These are phyloP conservation scores for Trypanosoma congolense DNA, from an alignment of 208 protist species.

Conservation along the genomic window DNA sequence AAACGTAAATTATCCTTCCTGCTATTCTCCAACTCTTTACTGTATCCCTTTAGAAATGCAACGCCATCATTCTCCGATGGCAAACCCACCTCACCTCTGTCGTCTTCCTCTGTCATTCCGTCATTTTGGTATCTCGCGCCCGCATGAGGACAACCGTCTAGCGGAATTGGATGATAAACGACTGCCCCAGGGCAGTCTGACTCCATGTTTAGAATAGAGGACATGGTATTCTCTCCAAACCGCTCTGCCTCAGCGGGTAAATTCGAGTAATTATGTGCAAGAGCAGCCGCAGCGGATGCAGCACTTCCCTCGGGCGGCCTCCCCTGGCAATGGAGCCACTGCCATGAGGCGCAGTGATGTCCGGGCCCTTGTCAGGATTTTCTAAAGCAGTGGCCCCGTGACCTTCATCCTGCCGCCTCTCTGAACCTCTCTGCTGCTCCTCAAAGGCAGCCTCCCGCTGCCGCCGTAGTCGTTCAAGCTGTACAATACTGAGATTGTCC, in stretches of 20 bases:
- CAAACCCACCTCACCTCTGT: slow-evolving; percentile 25
- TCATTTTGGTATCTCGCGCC: slow-evolving; percentile 3
- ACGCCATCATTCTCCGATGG: slow-evolving; percentile 32
- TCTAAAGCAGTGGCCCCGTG: no score
- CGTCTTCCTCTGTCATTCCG: no score
- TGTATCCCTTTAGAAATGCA: slow-evolving; percentile 56
- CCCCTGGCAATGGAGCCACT: slow-evolving; percentile 13
- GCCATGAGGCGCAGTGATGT: no score
- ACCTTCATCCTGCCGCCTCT: slow-evolving; percentile 5
- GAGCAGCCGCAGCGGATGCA: neutral
- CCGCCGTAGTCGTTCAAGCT: slow-evolving; percentile 51
- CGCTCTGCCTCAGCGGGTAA: slow-evolving; percentile 28
- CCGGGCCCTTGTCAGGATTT: slow-evolving; percentile 12
- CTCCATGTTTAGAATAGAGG: slow-evolving; percentile 25
- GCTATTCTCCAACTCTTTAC: slow-evolving; percentile 32
- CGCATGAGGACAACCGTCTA: slow-evolving; percentile 17
- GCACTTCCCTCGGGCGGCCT: slow-evolving; percentile 16
- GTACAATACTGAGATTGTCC: slow-evolving; percentile 46
- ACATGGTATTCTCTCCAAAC: slow-evolving; percentile 57
- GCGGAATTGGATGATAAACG: slow-evolving; percentile 30
- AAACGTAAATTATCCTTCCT: slow-evolving; percentile 61
- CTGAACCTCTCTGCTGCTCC: slow-evolving; percentile 11
- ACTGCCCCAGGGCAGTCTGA: slow-evolving; percentile 11
- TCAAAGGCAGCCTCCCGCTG: slow-evolving; percentile 28
- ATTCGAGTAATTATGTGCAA: neutral